Base-by-base conservation (phyloP, 2,329 filamentous ascomycete species). In the Fusarium newnesense region DNA sequence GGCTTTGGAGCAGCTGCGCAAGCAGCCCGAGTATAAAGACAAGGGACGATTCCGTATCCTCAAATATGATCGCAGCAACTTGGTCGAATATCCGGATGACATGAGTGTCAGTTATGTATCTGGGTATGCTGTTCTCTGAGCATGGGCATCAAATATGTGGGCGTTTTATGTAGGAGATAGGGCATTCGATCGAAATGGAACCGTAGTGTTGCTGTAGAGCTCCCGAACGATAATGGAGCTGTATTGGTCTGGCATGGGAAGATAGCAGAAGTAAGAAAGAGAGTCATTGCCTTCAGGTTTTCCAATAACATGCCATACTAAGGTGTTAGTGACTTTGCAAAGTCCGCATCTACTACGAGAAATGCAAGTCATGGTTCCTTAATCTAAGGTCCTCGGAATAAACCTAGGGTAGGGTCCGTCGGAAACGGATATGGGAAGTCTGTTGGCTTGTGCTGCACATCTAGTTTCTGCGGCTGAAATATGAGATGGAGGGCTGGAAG, bases 51-150 rank as follows among this genome's bases (percentile, higher is more conserved):
- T 98, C 82, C 90, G 88, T 76, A 94, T 98, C 77, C 87, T 97
- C 63, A 87, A 93, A 77, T 99, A 99, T 81, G 92, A 97, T 79
- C 89, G 95, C 67, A 99, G 96, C 82, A 91, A 90, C 67, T 84
- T 97, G 81, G 93, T 93, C 7, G 86, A 88, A 73, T 86, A 86
- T 36, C 85, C 92, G 2, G 81, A 80, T 21, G 94, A 97, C 72
- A 96, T 91, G 74, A 98, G 95, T 76, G 96, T 99, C 58, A 98
- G 95, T 83, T 99, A 99, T 82, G 95, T 94, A 7, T 96, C 95
- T 80, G 96, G 95, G 7, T 97, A 96, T 86, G 94, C 95, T 13
- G 2, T 58, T 58, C 40, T 58, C 8, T 58, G 40, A 58, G 10
- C 8, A 58, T 28, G 43, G 30, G 11, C 9, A 34, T 18, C 30